phyloP scores from a whole-genome alignment of 495 filamentous ascomycete species.

The Neurospora sp. region DNA sequence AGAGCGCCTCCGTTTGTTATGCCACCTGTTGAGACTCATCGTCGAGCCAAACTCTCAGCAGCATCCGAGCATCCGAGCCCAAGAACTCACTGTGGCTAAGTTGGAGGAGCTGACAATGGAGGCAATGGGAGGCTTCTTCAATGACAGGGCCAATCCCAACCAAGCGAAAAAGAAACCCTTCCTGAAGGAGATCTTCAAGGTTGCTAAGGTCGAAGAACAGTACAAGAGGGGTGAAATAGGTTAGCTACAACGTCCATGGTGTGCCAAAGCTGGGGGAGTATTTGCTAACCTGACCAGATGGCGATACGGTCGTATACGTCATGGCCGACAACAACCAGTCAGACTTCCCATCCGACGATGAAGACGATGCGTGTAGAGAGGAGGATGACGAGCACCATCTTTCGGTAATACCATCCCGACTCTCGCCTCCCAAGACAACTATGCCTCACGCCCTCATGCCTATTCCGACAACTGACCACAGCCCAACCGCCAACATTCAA shows the following conservation, averaged over 20 bases:
- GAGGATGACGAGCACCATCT: constrained; percentile 15
- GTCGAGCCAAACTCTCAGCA: constrained; percentile 33
- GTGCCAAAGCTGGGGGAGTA: neutral
- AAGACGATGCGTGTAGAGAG: constrained; percentile 18
- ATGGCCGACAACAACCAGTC: constrained; percentile 23
- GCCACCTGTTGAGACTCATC: constrained; percentile 53
- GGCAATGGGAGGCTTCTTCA: constrained; percentile 33
- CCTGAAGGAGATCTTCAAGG: constrained; percentile 57
- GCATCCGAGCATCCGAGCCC: constrained; percentile 26
- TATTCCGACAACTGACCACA: constrained; percentile 16
- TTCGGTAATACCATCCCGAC: constrained; percentile 8
- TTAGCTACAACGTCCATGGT: constrained; percentile 22
- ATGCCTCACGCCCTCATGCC: constrained; percentile 20
- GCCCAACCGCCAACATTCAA: constrained; percentile 20
- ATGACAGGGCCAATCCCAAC: constrained; percentile 29
- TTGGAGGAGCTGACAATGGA: constrained; percentile 39
- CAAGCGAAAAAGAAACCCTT: constrained; percentile 34
- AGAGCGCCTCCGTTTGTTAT: constrained; percentile 53
- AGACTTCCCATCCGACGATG: constrained; percentile 22
- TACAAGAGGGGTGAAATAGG: constrained; percentile 51
- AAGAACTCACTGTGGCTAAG: constrained; percentile 31
- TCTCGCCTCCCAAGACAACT: constrained; percentile 16
- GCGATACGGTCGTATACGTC: constrained; percentile 29
- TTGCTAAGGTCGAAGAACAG: constrained; percentile 53
- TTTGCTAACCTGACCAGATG: constrained; percentile 22